Conservation (phyloP, 371 early-diverging fungal species). For the Apophysomyces variabilis region DNA sequence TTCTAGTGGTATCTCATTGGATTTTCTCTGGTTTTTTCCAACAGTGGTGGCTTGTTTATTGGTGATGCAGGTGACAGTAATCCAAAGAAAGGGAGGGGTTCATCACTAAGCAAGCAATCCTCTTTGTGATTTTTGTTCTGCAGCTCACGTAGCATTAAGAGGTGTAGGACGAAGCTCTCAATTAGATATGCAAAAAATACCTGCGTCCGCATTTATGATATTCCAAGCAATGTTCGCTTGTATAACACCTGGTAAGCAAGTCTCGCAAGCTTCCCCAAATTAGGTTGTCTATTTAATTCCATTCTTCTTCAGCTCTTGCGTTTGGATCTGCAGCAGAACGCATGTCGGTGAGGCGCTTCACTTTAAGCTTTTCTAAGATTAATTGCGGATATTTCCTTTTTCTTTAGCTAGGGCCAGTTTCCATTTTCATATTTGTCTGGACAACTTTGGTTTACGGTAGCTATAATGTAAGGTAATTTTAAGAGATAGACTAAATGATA, state of each 20-base stretch:
- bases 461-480: background rate
- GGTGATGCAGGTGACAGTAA: slow-evolving; percentile 60
- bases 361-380: background rate
- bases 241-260: slow-evolving; percentile 57
- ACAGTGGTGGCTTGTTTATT: slow-evolving; percentile 64
- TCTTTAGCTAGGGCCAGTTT: slow-evolving; percentile 66
- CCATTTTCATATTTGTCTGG: slow-evolving; percentile 85
- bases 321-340: slow-evolving; percentile 88
- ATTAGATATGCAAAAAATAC: slow-evolving; percentile 55
- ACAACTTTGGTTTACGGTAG: slow-evolving; percentile 77
- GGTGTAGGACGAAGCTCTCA: slow-evolving; percentile 48
- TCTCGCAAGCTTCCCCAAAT: no score
- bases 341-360: slow-evolving; percentile 53
- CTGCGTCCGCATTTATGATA: slow-evolving; percentile 63
- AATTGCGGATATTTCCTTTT: background rate
- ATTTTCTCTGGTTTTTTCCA: slow-evolving; percentile 72
- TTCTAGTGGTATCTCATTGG: slow-evolving; percentile 76
- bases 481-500: background rate
- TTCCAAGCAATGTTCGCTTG: slow-evolving; percentile 81
- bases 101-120: no score
- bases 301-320: slow-evolving; percentile 59
- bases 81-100: no score
- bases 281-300: slow-evolving; percentile 27
- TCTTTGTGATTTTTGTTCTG: background rate
- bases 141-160: slow-evolving; percentile 47